phyloP scores from a whole-genome alignment of 768 basidiomycete genomes.

The Mycena metata region DNA sequence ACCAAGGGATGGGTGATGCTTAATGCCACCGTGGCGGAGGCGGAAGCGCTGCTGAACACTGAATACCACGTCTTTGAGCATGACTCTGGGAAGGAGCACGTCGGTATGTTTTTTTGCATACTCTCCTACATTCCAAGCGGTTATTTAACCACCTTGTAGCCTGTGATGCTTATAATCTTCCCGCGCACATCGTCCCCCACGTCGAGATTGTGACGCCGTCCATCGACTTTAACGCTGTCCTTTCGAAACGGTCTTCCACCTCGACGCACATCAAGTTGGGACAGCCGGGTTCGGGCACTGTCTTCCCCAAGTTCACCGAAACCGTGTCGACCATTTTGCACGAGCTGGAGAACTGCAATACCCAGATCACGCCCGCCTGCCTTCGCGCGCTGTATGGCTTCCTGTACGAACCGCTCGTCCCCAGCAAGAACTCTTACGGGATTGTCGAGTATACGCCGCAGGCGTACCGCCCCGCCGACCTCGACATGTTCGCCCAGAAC shows the following conservation, averaged over 20 bases:
- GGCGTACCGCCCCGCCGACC: slow-evolving; percentile 59
- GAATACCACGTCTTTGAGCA: slow-evolving; percentile 60
- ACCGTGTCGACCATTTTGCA: slow-evolving; percentile 36
- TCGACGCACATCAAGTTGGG: slow-evolving; percentile 33
- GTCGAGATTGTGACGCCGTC: slow-evolving; percentile 56
- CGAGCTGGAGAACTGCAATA: slow-evolving; percentile 48
- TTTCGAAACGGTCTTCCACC: slow-evolving; percentile 42
- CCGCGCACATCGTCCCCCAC: slow-evolving; percentile 51
- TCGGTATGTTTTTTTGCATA: slow-evolving; percentile 50
- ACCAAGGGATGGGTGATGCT: slow-evolving; percentile 58
- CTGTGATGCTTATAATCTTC: slow-evolving; percentile 52
- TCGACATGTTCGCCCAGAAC: slow-evolving; percentile 57
- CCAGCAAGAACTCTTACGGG: slow-evolving; percentile 52
- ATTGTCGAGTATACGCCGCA: slow-evolving; percentile 69
- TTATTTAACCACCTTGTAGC: slow-evolving; percentile 40
- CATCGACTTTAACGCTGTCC: slow-evolving; percentile 52
- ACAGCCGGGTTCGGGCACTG: slow-evolving; percentile 43
- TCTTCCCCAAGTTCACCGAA: slow-evolving; percentile 43
- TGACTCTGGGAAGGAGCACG: slow-evolving; percentile 50
- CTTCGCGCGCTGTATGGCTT: slow-evolving; percentile 56
- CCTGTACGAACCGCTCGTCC: slow-evolving; percentile 45
- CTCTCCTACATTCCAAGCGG: not conserved
- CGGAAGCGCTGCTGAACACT: slow-evolving; percentile 57
- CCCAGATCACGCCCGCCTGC: slow-evolving; percentile 53
- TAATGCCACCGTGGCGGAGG: slow-evolving; percentile 56